Conservation (phyloP, 768 basidiomycete genomes). For the Holtermanniella nyarrowii region DNA sequence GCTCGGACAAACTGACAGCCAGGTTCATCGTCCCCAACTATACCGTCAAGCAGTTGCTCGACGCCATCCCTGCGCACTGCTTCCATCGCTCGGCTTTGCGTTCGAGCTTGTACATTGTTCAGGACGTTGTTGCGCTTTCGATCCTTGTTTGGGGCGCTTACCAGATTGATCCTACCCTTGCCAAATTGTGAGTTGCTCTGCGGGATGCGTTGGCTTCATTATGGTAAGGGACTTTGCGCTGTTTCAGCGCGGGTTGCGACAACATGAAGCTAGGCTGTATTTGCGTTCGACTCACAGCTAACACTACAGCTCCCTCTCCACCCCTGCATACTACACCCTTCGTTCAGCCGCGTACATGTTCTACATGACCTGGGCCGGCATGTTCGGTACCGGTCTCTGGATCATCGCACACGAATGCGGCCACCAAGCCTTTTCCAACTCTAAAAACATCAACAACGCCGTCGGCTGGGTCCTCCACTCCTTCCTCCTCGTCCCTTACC, state of each 20-base stretch:
- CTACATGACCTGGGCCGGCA: constrained; percentile 70
- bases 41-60: constrained; percentile 74
- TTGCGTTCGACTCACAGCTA: constrained; percentile 34
- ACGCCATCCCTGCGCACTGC: constrained; percentile 81
- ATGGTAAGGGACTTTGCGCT: too few species aligned
- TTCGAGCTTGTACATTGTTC: constrained; percentile 65
- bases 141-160: constrained; percentile 58
- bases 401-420: constrained; percentile 91
- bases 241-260: too few species aligned
- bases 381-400: constrained; percentile 88
- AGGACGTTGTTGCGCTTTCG: constrained; percentile 64
- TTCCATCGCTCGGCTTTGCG: constrained; percentile 76
- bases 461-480: constrained; percentile 92
- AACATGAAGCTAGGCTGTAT: too few species aligned
- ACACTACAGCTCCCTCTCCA: constrained; percentile 45
- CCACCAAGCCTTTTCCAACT: constrained; percentile 91
- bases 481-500: constrained; percentile 84
- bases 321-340: constrained; percentile 50
- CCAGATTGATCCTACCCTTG: constrained; percentile 52
- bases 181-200: constrained; percentile 27
- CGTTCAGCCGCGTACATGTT: constrained; percentile 63
- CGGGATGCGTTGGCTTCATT: not conserved
- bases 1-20: not conserved
- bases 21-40: constrained; percentile 63
- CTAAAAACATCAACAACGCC: constrained; percentile 78